Conservation (phyloP, 164 flowering plant species). For the Annona squamosa region DNA sequence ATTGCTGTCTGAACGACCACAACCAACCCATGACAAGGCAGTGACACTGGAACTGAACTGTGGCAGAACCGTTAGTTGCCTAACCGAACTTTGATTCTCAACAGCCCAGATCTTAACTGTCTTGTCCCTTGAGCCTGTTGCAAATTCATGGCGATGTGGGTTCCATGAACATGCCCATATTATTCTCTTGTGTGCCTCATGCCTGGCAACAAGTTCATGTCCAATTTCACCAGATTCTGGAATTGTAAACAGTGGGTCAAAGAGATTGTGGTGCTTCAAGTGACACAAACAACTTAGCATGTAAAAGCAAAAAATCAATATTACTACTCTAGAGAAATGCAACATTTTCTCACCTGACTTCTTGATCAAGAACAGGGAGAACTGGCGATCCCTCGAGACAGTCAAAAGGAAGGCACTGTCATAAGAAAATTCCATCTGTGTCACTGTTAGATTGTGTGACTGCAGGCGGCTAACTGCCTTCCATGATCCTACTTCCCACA, state of each 20-base stretch:
- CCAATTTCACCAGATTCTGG: slow-evolving; percentile 15
- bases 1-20: slow-evolving; percentile 24
- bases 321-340: neutral
- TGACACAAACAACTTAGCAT: neutral
- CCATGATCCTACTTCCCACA: slow-evolving; percentile 95
- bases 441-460: slow-evolving; percentile 86
- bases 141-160: slow-evolving; percentile 78
- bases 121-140: slow-evolving; percentile 93
- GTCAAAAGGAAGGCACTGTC: slow-evolving; percentile 74
- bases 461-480: slow-evolving; percentile 84
- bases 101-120: slow-evolving; percentile 88
- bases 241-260: neutral
- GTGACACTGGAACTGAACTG: slow-evolving; percentile 63
- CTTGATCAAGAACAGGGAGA: slow-evolving; percentile 62
- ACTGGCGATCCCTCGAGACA: slow-evolving; percentile 94
- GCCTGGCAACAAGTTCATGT: slow-evolving; percentile 54
- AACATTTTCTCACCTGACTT: slow-evolving; percentile 41
- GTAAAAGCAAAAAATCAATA: neutral
- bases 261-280: neutral
- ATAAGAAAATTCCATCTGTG: slow-evolving; percentile 78
- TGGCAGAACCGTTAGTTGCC: slow-evolving; percentile 52
- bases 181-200: slow-evolving; percentile 91
- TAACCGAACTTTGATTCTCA: slow-evolving; percentile 46
- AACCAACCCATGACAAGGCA: slow-evolving; percentile 75
- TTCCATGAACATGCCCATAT: slow-evolving; percentile 99